Evolutionary conservation across 176 grass and related monocot genomes (phyloP).

Genomic region (Leersia perrieri): DNA sequence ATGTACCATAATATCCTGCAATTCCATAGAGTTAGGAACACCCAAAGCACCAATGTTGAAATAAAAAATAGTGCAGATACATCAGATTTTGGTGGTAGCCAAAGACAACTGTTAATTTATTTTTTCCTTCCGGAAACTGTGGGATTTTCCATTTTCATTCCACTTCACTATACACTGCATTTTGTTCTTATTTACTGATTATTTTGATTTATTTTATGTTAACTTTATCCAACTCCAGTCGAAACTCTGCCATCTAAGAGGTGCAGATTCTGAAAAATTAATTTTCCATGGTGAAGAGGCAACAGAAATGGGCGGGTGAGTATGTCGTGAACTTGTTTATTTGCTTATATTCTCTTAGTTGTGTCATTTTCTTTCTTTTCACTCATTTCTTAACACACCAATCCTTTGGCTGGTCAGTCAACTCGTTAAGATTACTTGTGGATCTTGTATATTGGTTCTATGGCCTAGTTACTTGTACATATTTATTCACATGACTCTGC

Average conservation of each 20-base stretch:
- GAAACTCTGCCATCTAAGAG: slow-evolving; percentile 76
- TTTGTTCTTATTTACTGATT: not conserved
- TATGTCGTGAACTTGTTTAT: slow-evolving; percentile 17
- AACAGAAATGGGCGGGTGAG: slow-evolving; percentile 98
- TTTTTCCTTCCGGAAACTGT: slow-evolving; percentile 9
- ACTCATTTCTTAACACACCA: slow-evolving; percentile 17
- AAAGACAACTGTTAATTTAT: slow-evolving; percentile 2
- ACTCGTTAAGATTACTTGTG: slow-evolving; percentile 13
- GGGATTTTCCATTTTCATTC: not conserved
- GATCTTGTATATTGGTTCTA: not conserved
- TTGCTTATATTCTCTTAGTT: slow-evolving; percentile 12
- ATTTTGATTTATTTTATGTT: slow-evolving; percentile 1
- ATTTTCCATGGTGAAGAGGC: slow-evolving; percentile 81
- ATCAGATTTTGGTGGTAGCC: not conserved
- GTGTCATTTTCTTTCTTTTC: not conserved
- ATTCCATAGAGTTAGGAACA: slow-evolving; percentile 6
- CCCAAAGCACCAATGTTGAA: not conserved
- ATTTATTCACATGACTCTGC: not conserved
- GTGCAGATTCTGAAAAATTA: slow-evolving; percentile 58
- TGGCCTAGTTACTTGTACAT: not conserved
- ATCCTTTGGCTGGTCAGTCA: slow-evolving; percentile 9
- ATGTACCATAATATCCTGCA: not conserved
- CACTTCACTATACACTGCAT: not conserved
- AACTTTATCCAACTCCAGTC: slow-evolving; percentile 48
- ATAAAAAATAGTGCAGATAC: not conserved